Evolutionary conservation across 1,139 yeast species (phyloP).

Genomic region (Scheffersomyces segobiensis): DNA sequence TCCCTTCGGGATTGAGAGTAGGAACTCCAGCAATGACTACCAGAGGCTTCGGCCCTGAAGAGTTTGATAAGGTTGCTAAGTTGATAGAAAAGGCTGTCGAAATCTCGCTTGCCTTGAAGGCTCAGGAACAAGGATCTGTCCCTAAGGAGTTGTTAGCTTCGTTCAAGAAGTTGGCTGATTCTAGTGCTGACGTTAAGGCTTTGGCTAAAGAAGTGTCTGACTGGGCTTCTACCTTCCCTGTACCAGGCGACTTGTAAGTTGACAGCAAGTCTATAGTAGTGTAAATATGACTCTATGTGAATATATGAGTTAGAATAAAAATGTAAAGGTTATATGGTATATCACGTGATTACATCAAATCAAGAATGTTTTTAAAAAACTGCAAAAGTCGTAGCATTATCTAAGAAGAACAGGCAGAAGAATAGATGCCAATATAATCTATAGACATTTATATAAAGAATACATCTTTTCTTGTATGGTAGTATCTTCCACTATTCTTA

Average conservation of each 20-base stretch:
- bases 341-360: background rate
- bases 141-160: constrained; percentile 64
- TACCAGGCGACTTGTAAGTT: constrained; percentile 66
- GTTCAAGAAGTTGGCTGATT: constrained; percentile 66
- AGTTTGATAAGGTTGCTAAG: constrained; percentile 74
- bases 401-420: background rate
- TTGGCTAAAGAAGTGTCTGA: constrained; percentile 61
- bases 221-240: constrained; percentile 73
- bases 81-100: constrained; percentile 80
- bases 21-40: constrained; percentile 99
- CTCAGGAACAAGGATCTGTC: constrained; percentile 57
- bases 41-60: constrained; percentile 81
- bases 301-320: background rate
- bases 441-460: background rate
- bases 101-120: constrained; percentile 58
- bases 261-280: background rate
- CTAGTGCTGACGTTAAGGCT: constrained; percentile 55
- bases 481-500: too few relatives aligned
- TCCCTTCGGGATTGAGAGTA: constrained; percentile 94
- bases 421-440: too few relatives aligned
- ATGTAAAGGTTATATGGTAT: background rate
- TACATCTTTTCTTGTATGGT: background rate
- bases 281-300: background rate
- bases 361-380: background rate
- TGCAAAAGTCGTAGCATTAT: background rate